These are phyloP conservation scores for Diddensiella caesifluorescens DNA, from an alignment of 805 yeast genomes.

Conservation along the genomic window DNA sequence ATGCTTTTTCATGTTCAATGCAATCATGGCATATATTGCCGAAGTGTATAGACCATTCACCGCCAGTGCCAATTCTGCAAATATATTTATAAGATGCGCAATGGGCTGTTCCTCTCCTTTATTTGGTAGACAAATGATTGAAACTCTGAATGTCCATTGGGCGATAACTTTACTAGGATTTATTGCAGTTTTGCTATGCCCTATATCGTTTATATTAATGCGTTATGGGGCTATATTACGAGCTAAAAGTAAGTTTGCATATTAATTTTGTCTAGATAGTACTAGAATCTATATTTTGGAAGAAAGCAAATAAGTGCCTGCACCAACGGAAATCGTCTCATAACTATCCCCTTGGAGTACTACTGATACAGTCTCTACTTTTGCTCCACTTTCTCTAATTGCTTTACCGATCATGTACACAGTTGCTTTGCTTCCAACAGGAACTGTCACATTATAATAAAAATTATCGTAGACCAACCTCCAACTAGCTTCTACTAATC, in stretches of 20 bases:
- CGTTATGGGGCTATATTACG: conserved; percentile 1
- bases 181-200: conserved; percentile 42
- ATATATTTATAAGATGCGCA: conserved; percentile 69
- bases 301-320: neutral
- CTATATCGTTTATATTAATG: conserved; percentile 51
- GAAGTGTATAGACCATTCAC: conserved; percentile 43
- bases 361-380: too few species aligned
- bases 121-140: conserved; percentile 79
- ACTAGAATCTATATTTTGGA: too few species aligned
- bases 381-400: neutral
- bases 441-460: neutral
- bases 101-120: conserved; percentile 77
- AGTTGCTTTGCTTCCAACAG: conserved; percentile 2
- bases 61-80: conserved; percentile 85
- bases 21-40: conserved; percentile 22
- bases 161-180: conserved; percentile 56
- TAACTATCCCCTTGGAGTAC: too few species aligned
- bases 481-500: neutral
- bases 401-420: neutral
- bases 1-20: conserved; percentile 35
- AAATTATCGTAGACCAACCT: neutral
- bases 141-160: conserved; percentile 66
- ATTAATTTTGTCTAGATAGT: too few species aligned
- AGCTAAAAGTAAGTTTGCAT: neutral
- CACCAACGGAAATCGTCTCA: neutral